A percentile compares a stretch with the other conserved stretches of the same genome.
phyloP scores from a whole-genome alignment of 768 basidiomycete genomes.

The Cystobasidium onofrii region DNA sequence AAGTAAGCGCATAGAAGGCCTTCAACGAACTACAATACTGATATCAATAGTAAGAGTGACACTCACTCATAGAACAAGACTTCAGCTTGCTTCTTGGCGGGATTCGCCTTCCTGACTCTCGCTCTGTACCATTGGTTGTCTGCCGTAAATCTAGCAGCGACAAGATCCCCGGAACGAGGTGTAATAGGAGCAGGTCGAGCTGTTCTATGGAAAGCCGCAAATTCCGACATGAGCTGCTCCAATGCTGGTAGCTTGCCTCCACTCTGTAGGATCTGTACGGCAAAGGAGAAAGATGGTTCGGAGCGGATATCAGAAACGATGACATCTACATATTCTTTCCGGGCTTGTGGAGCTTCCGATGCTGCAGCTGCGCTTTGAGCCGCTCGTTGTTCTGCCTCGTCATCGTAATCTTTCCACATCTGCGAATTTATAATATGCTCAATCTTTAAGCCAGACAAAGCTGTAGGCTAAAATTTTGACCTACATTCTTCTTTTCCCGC shows the following conservation, averaged over 20 bases:
- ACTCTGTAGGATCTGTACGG: slow-evolving; percentile 83
- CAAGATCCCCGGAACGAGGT: slow-evolving; percentile 77
- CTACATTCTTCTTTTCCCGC: slow-evolving; percentile 63
- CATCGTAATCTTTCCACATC: slow-evolving; percentile 83
- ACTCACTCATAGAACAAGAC: slow-evolving; percentile 68
- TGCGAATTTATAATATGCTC: too few relatives aligned
- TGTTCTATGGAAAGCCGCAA: slow-evolving; percentile 73
- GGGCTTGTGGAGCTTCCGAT: slow-evolving; percentile 45
- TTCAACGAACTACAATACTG: too few relatives aligned
- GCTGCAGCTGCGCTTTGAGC: slow-evolving; percentile 37
- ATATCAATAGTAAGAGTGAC: too few relatives aligned
- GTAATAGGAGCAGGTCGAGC: slow-evolving; percentile 57
- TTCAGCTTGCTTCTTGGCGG: slow-evolving; percentile 85
- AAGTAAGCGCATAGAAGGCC: not conserved
- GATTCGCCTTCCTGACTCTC: slow-evolving; percentile 73
- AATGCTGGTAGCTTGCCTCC: slow-evolving; percentile 80
- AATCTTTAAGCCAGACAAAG: too few relatives aligned
- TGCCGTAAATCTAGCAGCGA: slow-evolving; percentile 81
- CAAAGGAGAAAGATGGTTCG: slow-evolving; percentile 64
- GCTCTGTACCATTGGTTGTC: slow-evolving; percentile 94
- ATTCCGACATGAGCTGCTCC: slow-evolving; percentile 89
- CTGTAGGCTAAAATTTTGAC: slow-evolving; percentile 41
- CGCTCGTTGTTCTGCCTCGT: slow-evolving; percentile 45
- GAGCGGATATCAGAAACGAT: slow-evolving; percentile 82
- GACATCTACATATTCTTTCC: slow-evolving; percentile 81